A percentile compares a stretch with the other conserved stretches of the same genome.
Conservation (phyloP, 2,329 filamentous ascomycete species). For the Elsinoe arachidis region DNA sequence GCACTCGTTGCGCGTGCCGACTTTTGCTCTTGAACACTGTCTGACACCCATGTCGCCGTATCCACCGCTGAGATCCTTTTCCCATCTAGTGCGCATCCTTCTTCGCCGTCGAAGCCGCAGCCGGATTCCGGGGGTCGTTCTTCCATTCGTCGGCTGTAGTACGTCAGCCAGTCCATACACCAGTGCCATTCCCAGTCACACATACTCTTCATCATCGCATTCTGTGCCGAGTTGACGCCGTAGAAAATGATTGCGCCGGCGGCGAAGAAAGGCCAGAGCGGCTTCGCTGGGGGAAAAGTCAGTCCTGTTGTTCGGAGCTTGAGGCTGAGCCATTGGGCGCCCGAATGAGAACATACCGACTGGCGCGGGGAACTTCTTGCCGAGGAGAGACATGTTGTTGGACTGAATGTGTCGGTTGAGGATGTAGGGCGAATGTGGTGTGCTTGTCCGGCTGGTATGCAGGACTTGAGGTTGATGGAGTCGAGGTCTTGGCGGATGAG, state of each 20-base stretch:
- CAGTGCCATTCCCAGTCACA: conserved; percentile 25
- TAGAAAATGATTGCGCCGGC: conserved; percentile 83
- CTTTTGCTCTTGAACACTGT: not conserved
- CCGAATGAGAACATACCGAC: conserved; percentile 34
- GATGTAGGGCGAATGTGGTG: conserved; percentile 14
- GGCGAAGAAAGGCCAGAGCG: conserved; percentile 86
- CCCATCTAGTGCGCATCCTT: conserved; percentile 10
- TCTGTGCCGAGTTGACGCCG: conserved; percentile 79
- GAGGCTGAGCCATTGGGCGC: not conserved
- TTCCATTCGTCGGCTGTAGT: conserved; percentile 79
- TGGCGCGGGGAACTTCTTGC: conserved; percentile 44
- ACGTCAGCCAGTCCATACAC: not conserved
- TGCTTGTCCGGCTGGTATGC: conserved; percentile 1
- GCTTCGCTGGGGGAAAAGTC: conserved; percentile 56
- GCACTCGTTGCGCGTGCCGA: not conserved
- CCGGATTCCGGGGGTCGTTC: conserved; percentile 88
- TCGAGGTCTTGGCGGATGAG: conserved; percentile 9
- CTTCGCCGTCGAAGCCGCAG: not conserved
- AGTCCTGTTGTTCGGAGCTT: not conserved
- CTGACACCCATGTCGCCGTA: no score
- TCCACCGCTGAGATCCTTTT: not conserved
- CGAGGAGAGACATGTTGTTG: conserved; percentile 38
- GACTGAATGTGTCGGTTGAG: conserved; percentile 14
- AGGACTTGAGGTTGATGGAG: conserved; percentile 10
- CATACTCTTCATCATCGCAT: conserved; percentile 69